A percentile compares a stretch with the other conserved stretches of the same genome.
Evolutionary conservation across 129 eudicot species (phyloP).

Genomic region (Chrysanthemum makinoi): DNA sequence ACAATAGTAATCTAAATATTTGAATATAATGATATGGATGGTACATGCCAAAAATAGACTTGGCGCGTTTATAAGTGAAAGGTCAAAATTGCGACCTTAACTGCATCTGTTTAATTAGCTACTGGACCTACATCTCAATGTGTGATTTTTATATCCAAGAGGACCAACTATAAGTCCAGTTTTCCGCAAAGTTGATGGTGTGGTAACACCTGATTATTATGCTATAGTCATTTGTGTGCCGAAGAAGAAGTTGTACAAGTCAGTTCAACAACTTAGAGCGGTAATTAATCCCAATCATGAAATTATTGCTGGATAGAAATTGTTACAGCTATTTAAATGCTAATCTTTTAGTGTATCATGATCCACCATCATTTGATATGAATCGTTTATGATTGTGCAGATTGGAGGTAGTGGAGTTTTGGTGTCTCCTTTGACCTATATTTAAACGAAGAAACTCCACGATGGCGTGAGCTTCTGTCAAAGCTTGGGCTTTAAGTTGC

Average conservation of each 20-base stretch:
- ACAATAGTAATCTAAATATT: too few relatives aligned
- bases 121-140: conserved; percentile 10
- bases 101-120: neutral
- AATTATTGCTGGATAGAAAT: neutral
- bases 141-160: conserved; percentile 33
- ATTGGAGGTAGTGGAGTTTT: conserved; percentile 95
- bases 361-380: conserved; percentile 5
- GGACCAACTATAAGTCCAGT: conserved; percentile 96
- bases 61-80: too few relatives aligned
- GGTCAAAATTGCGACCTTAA: too few relatives aligned
- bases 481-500: conserved; percentile 51
- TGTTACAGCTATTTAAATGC: neutral
- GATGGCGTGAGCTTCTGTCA: conserved; percentile 78
- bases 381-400: conserved; percentile 36
- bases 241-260: conserved; percentile 70
- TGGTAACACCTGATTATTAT: conserved; percentile 54
- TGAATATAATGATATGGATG: too few relatives aligned
- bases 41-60: too few relatives aligned
- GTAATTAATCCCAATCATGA: conserved; percentile 38
- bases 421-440: conserved; percentile 84
- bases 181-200: conserved; percentile 61
- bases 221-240: conserved; percentile 96
- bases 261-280: conserved; percentile 85
- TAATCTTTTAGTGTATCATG: neutral
- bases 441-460: conserved; percentile 88